Evolutionary conservation across 768 basidiomycete genomes (phyloP), one percentile per base, ranked within the genome.

Genomic region (Suillus tomentosus): DNA sequence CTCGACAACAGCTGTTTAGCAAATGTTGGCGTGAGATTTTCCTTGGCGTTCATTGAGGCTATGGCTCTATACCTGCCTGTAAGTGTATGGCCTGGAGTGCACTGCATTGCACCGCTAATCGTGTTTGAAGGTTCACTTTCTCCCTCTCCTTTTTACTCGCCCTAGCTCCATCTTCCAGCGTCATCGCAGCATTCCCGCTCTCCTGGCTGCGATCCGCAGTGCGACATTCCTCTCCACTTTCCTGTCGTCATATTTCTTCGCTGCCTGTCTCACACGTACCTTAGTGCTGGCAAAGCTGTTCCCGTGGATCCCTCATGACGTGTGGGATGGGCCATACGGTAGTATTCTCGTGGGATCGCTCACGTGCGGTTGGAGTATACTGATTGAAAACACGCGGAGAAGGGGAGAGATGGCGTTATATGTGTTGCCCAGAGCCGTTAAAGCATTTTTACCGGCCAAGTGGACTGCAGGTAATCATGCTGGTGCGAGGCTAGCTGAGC

Each of bases 351-450:
- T 79, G 4, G 91, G 89, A 24, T 89, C 88, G 65, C 72, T 94
- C 50, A 76, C 82, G 19, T 93, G 91, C 65, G 91, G 92, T 5
- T 78, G 82, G 62, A 92, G 90, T 62, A 91, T 94, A 50, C 91
- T 87, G 85, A 82, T 93, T 34, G 92, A 94, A 71, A 86, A 88
- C 64, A 87, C 86, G 3, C 78, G 79, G 62, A 77, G 92, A 66
- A 78, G 92, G 60, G 90, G 90, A 5, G 92, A 94, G 76, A 90
- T 94, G 78, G 87, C 90, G 0, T 72, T 93, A 37, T 93, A 93
- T 69, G 91, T 92, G 60, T 77, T 93, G 5, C 91, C 92, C 3
- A 80, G 84, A 62, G 91, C 90, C 14, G 66, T 93, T 37, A 79
- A 88, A 51, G 81, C 91, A 0, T 85, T 80, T 60, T 71, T 93